Conservation (phyloP, 345 rosid genomes). For the Cochlearia excelsa region DNA sequence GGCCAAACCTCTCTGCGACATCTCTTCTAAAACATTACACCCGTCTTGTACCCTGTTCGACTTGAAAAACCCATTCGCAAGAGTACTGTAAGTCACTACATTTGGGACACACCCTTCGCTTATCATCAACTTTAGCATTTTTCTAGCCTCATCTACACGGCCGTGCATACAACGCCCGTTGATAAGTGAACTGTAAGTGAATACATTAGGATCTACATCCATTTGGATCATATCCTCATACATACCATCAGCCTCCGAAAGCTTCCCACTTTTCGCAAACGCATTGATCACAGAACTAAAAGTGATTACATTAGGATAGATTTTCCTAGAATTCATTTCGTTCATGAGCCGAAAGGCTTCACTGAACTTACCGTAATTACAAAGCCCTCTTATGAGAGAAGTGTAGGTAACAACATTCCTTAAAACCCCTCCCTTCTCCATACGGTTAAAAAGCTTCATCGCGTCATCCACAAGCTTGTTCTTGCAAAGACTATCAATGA, state of each 20-base stretch:
- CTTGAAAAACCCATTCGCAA: slow-evolving; percentile 42
- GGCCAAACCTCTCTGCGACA: slow-evolving; percentile 29
- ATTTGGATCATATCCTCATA: slow-evolving; percentile 22
- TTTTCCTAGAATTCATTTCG: slow-evolving; percentile 13
- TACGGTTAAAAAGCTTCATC: neutral
- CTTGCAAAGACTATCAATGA: slow-evolving; percentile 31
- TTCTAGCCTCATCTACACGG: slow-evolving; percentile 22
- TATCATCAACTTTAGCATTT: slow-evolving; percentile 16
- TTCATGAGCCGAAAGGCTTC: slow-evolving; percentile 8
- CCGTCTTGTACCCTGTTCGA: slow-evolving; percentile 32
- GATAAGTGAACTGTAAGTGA: slow-evolving; percentile 31
- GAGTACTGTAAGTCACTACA: slow-evolving; percentile 37
- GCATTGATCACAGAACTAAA: slow-evolving; percentile 26
- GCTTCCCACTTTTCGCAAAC: slow-evolving; percentile 7
- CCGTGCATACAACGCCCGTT: slow-evolving; percentile 16
- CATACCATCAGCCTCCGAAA: neutral
- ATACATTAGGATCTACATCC: slow-evolving; percentile 28
- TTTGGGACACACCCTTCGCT: slow-evolving; percentile 28
- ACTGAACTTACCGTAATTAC: slow-evolving; percentile 13
- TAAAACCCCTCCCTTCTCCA: slow-evolving; percentile 15
- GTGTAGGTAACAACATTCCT: slow-evolving; percentile 33
- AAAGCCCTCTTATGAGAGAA: slow-evolving; percentile 32
- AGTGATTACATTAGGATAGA: slow-evolving; percentile 28
- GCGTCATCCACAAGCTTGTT: neutral
- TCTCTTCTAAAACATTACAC: slow-evolving; percentile 19